Evolutionary conservation across 2,329 filamentous ascomycete genomes (phyloP).

Genomic region (Penicillium polonicum): DNA sequence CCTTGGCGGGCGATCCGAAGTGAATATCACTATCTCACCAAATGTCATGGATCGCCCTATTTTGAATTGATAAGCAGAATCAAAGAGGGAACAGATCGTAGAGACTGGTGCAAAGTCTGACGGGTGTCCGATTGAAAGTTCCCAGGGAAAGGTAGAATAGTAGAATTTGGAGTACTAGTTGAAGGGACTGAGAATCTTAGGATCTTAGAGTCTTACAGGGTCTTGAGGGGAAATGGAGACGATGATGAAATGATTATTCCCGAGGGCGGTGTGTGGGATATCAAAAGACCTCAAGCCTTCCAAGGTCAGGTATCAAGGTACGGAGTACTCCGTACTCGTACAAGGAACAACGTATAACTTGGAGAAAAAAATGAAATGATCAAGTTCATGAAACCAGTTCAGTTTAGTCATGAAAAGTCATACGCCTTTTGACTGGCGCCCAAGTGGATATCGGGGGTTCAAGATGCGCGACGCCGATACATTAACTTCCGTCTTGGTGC

Average conservation of each 20-base stretch:
- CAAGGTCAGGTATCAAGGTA: neutral
- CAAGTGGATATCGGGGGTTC: slow-evolving; percentile 1
- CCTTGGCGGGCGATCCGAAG: slow-evolving; percentile 22
- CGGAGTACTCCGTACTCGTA: too few relatives aligned
- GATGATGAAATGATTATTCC: slow-evolving; percentile 17
- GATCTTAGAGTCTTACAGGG: neutral
- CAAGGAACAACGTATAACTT: neutral
- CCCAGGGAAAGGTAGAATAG: neutral
- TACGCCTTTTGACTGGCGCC: neutral
- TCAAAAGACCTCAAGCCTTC: neutral
- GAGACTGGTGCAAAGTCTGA: neutral
- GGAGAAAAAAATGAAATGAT: neutral
- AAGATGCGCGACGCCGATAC: neutral
- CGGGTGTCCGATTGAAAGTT: neutral
- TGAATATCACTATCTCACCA: neutral
- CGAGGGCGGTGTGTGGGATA: slow-evolving; percentile 14
- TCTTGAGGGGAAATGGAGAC: neutral
- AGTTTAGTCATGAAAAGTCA: neutral
- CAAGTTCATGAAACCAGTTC: neutral
- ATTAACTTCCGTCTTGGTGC: neutral
- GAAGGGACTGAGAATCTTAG: neutral
- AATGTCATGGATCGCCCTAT: slow-evolving; percentile 19
- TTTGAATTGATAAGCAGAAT: neutral
- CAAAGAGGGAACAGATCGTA: neutral
- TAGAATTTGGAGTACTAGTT: neutral